Base-by-base conservation (phyloP, 495 filamentous ascomycete genomes). In the Aspergillus mulundensis region DNA sequence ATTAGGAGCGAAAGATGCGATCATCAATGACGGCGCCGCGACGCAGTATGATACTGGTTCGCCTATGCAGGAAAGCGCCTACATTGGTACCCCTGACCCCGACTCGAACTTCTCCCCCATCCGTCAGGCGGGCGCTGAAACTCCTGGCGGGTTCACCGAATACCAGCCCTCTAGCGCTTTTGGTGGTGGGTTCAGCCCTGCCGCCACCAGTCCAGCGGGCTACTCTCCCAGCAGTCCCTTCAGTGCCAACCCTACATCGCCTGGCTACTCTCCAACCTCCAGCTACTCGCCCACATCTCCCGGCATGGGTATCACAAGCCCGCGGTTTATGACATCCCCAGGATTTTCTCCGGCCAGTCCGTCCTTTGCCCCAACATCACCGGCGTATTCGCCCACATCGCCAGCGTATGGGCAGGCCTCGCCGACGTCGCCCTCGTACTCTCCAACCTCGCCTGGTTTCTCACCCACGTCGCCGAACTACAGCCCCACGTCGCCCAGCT, bases 41-140 rank as follows among this genome's bases (percentile, higher is more conserved):
- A 99, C 94, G 18, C 95, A 95, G 7, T 99, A 99, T 68, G 94
- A 96, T 62, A 87, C 84, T 41, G 89, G 86, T 50, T 97, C 94
- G 23, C 94, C 94, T 7, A 84, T 92, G 79, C 83, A 84, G 28
- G 91, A 92, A 61, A 86, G 80, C 51, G 84, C 84, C 14, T 88
- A 86, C 70, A 77, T 88, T 57, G 81, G 87, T 56, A 87, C 88
- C 7, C 86, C 89, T 24, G 88, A 90, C 61, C 87, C 87, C 52
- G 86, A 88, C 63, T 87, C 92, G 56, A 70, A 72, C 21, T 99
- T 97, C 84, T 96, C 91, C 18, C 94, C 94, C 30, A 94, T 99
- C 55, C 85, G 85, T 39, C 82, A 87, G 57, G 76, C 82, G 18
- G 87, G 86, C 6, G 84, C 86, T 12, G 90, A 94, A 52, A 84